Evolutionary conservation across 2,329 filamentous ascomycete genomes (phyloP).

Genomic region (Pseudogymnoascus sp.): DNA sequence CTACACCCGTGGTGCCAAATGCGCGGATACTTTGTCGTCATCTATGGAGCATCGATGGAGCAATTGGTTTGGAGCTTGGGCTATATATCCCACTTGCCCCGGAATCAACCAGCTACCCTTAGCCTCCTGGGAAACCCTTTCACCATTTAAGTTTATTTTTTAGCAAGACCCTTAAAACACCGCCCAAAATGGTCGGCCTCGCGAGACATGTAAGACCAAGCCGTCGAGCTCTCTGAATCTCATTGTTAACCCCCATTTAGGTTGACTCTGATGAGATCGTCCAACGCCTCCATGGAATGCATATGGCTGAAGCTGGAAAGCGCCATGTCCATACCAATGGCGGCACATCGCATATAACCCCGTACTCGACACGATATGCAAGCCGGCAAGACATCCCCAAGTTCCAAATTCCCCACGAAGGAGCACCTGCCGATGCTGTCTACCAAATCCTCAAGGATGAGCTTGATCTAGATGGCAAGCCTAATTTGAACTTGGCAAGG

Average conservation of each 20-base stretch:
- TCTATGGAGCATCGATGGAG: not conserved
- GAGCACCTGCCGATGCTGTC: slow-evolving; percentile 53
- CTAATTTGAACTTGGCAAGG: slow-evolving; percentile 60
- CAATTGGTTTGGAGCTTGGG: not conserved
- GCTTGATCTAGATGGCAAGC: slow-evolving; percentile 55
- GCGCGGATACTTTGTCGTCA: not conserved
- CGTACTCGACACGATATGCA: slow-evolving; percentile 52
- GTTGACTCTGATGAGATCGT: slow-evolving; percentile 50
- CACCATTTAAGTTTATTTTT: not conserved
- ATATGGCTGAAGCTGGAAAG: slow-evolving; percentile 31
- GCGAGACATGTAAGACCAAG: not conserved
- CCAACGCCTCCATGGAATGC: slow-evolving; percentile 40
- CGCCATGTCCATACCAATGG: slow-evolving; percentile 32
- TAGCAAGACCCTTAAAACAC: not conserved
- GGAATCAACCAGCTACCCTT: not conserved
- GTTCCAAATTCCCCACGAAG: slow-evolving; percentile 49
- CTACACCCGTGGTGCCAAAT: not conserved
- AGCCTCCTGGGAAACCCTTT: not conserved
- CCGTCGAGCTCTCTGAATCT: not conserved
- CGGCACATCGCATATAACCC: slow-evolving; percentile 43
- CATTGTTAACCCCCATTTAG: slow-evolving; percentile 25
- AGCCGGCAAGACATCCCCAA: slow-evolving; percentile 49
- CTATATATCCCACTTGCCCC: not conserved
- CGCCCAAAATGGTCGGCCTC: not conserved
- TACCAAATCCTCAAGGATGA: slow-evolving; percentile 59